Evolutionary conservation across 352 stramenopile species (phyloP), one percentile per base, ranked within the genome.

Genomic region (Globisporangium uncinulatum): DNA sequence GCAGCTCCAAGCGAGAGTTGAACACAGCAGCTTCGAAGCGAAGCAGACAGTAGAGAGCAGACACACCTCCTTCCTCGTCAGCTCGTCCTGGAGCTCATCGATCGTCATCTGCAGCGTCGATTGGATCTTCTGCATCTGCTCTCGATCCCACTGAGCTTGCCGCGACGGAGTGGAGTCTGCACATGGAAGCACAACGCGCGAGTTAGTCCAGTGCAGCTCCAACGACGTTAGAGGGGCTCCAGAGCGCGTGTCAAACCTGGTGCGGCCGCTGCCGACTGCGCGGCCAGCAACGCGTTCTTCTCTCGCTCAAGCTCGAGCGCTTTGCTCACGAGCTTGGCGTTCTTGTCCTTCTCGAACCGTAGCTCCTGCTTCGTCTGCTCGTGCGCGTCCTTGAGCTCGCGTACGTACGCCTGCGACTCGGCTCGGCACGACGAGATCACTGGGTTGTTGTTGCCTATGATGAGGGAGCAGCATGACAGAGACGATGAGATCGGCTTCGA

Each of bases 21-120:
- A 51, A 46, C 15, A 21, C 24, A 29, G 4, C 24, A 29, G 24
- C 24, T 21, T 9, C 4, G 9, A 20, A 9, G 4, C 29, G 1
- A 42, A 10, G 10, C 31, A 11, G 29, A 29, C 29, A 29, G 21
- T 14, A 21, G 5, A 8, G n/a, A 43, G 48, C 21, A 34, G 17
- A 49, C 51, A 19, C 37, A 81, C 72, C 43, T 94, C 77, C 67
- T 89, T 90, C 32, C 67, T 67, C 1, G 58, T 72, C 7, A 94
- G 62, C 32, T 92, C 83, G n/a, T 92, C 76, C 51, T 94, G 79
- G 2, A 94, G 74, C 51, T 94, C 83, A 11, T 86, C 67, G 31
- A 94, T 88, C 1, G 83, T 92, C 43, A 73, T 70, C 44, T 74
- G 74, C 19, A 94, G 56, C 11, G 83, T 92, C 11, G 72, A 58